Evolutionary conservation across 306 rosid species (phyloP).

Genomic region (Calophaca sinica): DNA sequence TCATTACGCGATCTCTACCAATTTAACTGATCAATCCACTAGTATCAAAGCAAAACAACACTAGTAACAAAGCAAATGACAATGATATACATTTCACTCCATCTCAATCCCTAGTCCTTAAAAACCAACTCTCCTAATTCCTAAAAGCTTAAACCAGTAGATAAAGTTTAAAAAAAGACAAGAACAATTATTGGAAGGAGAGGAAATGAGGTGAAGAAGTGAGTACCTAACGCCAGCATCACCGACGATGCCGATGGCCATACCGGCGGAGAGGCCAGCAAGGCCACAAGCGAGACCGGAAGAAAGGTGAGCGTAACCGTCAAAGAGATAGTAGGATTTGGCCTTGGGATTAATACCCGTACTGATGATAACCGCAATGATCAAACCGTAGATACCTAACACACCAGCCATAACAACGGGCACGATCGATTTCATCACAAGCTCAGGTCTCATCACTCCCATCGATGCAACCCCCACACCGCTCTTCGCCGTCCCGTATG

Average conservation of each 20-base stretch:
- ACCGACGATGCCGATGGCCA: conserved; percentile 82
- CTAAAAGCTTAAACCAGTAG: background rate
- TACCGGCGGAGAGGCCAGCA: conserved; percentile 78
- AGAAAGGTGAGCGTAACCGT: conserved; percentile 78
- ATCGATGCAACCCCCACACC: conserved; percentile 78
- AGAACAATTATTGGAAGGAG: background rate
- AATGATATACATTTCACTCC: background rate
- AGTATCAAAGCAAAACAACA: background rate
- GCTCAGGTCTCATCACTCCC: conserved; percentile 86
- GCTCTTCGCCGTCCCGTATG: conserved; percentile 73
- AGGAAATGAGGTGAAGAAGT: background rate
- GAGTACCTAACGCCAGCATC: conserved; percentile 78
- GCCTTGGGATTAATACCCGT: conserved; percentile 80
- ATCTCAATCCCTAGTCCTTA: background rate
- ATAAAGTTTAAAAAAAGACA: background rate
- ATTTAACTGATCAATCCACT: background rate
- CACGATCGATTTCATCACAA: conserved; percentile 76
- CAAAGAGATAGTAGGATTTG: conserved; percentile 64
- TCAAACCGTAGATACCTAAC: conserved; percentile 77
- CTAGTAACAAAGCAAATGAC: background rate
- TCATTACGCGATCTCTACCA: background rate
- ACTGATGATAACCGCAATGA: conserved; percentile 76
- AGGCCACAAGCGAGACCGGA: conserved; percentile 79
- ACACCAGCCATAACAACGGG: conserved; percentile 88
- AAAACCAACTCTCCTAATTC: background rate